Base-by-base conservation (phyloP, 495 filamentous ascomycete genomes). In the Mytilinidion resinicola region DNA sequence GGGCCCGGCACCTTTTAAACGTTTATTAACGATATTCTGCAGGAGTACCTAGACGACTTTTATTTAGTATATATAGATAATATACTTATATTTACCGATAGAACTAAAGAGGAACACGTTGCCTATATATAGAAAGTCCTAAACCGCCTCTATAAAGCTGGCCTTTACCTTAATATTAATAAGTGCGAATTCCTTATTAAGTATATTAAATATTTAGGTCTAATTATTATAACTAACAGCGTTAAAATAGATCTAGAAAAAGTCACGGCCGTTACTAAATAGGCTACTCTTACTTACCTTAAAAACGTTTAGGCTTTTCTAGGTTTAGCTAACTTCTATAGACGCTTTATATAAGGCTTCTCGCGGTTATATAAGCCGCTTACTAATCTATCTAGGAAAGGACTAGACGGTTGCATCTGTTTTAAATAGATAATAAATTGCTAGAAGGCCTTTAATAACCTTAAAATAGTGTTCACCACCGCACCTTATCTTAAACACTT, bases 121-220 rank as follows among this genome's bases (percentile, higher is more conserved):
- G 6, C 6, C 2, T 30, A 30, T 30, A 30, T 51, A 14, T 17
- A 19, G 47, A 21, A n/a, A 30, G 47, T 33, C 9, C 25, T 54
- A 12, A 47, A 38, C 7, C 5, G 6, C 1, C 36, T 54, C 3
- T 12, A 34, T n/a, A 42, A 12, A 12, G 51, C 51, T 14, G 9
- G 25, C 47, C n/a, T 51, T 3, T 51, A 51, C 9, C 47, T 51
- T 14, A 21, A 54, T 15, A 34, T 51, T 37, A 48, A 69, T 42
- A 74, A 76, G 53, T 73, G 59, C 44, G 46, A 66, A 50, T 75
- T 75, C 44, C 58, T 59, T 64, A 54, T 51, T 17, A 59, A 55
- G 39, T 53, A 67, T 54, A 55, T 71, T 25, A 54, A 59, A 4
- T 73, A 70, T 41, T 56, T 75, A 47, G 53, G 64, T 42, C 69